Base-by-base conservation (phyloP, 2,329 filamentous ascomycete species). In the Whalleya microplaca region DNA sequence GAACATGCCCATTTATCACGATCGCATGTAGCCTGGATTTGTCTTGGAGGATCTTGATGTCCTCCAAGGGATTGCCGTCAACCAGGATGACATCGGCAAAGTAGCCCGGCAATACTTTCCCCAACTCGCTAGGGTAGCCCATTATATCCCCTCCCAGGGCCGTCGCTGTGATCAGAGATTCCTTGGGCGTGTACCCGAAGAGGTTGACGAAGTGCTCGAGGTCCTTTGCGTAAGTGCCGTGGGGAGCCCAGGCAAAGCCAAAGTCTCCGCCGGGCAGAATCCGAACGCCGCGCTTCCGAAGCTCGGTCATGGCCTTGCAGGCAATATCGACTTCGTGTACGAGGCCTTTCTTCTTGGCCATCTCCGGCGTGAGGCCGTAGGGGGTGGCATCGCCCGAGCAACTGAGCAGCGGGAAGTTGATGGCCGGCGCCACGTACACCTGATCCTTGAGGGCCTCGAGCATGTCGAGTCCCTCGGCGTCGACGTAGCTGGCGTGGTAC, bases 231-330 rank as follows among this genome's bases (percentile, higher is more conserved):
- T 80, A 80, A 0, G 77, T 79, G 7, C 78, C 78, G 43, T 80
- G 77, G 0, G 77, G 78, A 0, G 75, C 76, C 78, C 77, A 80
- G 1, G 77, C 74, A 51, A 80, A 80, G 2, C 77, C 76, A 45
- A 78, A 81, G 57, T 80, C 76, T 19, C 74, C 77, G 27, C 76
- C 76, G 12, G 78, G 78, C 3, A 81, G 69, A 1, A 81, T 71
- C 0, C 71, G 67, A 43, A 80, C 79, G 16, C 77, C 77, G 41
- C 77, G 69, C 8, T 67, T 62, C 61, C 78, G 75, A 74, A 80
- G 79, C 63, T 80, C 78, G 16, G 68, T 67, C 37, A 80, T 67
- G 0, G 67, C 78, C 14, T 62, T 57, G 20, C 75, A 68, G 0
- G 78, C 76, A 1, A 64, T 59, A 1, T 78, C 71, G 4, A 79